These are phyloP conservation scores for Actinomortierella ambigua DNA, from an alignment of 371 early-diverging fungal genomes.

Conservation along the genomic window DNA sequence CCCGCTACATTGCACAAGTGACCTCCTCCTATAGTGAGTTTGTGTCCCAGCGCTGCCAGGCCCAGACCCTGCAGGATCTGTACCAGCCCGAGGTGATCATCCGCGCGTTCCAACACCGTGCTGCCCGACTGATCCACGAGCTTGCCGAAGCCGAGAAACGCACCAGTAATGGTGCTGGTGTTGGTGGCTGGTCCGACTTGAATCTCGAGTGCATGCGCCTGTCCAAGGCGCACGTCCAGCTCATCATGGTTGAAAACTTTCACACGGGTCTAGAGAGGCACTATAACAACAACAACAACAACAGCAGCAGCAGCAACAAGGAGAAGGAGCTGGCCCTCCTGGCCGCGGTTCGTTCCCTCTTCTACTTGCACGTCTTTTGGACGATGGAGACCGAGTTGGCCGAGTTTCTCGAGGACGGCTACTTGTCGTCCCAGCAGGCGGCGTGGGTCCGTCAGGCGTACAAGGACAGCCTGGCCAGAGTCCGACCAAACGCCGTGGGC, in stretches of 20 bases:
- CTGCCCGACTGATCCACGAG: constrained; percentile 57
- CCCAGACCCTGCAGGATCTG: constrained; percentile 50
- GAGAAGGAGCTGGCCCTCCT: constrained; percentile 16
- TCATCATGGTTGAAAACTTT: constrained; percentile 42
- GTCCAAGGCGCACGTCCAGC: constrained; percentile 48
- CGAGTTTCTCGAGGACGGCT: constrained; percentile 65
- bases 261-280: constrained; percentile 34
- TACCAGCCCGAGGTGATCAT: constrained; percentile 58
- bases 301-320: background rate
- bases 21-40: constrained; percentile 10
- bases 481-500: constrained; percentile 74
- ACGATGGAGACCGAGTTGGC: constrained; percentile 68
- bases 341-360: constrained; percentile 25
- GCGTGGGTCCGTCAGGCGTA: constrained; percentile 51
- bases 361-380: constrained; percentile 48
- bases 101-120: constrained; percentile 68
- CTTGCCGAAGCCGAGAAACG: constrained; percentile 43
- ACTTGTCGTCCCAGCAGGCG: constrained; percentile 56
- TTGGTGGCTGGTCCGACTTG: constrained; percentile 37
- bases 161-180: constrained; percentile 32
- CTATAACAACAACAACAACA: constrained; percentile 12
- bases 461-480: constrained; percentile 51
- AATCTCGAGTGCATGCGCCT: constrained; percentile 51
- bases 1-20: constrained; percentile 24
- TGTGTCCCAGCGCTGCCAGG: constrained; percentile 47